These are phyloP conservation scores for Trametes sanguinea DNA, from an alignment of 768 basidiomycete genomes.

Conservation along the genomic window DNA sequence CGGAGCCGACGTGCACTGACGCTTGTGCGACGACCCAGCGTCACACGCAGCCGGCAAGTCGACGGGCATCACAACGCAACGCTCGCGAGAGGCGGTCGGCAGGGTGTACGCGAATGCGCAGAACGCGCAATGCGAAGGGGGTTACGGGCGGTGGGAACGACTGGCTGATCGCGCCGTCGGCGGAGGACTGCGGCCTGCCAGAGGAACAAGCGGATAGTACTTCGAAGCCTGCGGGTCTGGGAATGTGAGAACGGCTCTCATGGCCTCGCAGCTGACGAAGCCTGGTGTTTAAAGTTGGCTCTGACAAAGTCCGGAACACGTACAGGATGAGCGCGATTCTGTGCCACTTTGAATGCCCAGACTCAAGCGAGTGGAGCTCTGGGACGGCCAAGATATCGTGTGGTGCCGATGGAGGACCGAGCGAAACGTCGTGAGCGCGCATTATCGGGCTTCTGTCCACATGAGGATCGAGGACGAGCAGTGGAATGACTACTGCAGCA, in stretches of 20 bases:
- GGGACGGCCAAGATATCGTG: too few species aligned
- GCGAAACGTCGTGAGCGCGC: too few species aligned
- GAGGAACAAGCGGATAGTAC: not conserved
- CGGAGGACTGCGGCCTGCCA: constrained; percentile 1
- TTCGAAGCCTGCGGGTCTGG: constrained; percentile 4
- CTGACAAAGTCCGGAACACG: constrained; percentile 1
- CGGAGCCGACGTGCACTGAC: constrained; percentile 10
- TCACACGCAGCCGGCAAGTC: not conserved
- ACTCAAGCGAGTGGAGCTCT: too few species aligned
- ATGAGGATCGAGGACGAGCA: too few species aligned
- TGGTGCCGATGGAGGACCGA: too few species aligned
- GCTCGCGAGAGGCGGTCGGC: not conserved
- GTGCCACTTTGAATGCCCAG: not conserved
- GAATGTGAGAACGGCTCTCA: constrained; percentile 17
- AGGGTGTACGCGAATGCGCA: not conserved
- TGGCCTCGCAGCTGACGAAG: constrained; percentile 6
- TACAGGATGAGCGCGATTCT: not conserved
- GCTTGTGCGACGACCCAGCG: not conserved
- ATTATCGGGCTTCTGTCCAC: too few species aligned
- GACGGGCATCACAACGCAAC: constrained; percentile 1
- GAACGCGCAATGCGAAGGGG: not conserved
- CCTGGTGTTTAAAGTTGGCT: not conserved
- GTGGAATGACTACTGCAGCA: too few species aligned
- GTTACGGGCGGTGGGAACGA: not conserved
- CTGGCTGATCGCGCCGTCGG: not conserved